Evolutionary conservation across 2,329 filamentous ascomycete species (phyloP), one percentile per base, ranked within the genome.

Genomic region (Cladosporium colombiae): DNA sequence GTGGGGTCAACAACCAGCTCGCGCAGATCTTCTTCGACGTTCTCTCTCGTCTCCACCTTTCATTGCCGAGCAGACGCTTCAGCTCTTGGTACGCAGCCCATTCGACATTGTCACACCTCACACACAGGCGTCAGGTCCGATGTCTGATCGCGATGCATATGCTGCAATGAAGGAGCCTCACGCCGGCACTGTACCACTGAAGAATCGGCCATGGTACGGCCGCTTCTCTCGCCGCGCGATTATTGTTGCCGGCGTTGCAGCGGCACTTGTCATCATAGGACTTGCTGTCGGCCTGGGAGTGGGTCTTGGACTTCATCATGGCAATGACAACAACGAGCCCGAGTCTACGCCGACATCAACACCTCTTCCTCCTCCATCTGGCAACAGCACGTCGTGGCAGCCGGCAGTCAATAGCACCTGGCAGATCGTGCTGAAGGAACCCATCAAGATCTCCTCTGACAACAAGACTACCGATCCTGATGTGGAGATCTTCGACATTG

Each of bases 401-500:
- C 88, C 88, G 2, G 72, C 74, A 1, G 81, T 83, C 27, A 82
- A 81, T 29, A 77, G 79, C 4, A 81, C 81, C 3, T 90, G 86
- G 86, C 87, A 90, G 71, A 90, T 90, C 62, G 79, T 88, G 53
- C 82, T 90, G 23, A 75, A 71, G 59, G 75, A 78, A 62, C 76
- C 77, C 61, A 74, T 85, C 55, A 65, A 70, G 27, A 71, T 79
- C 59, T 75, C 23, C 70, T n/a, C 66, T 1, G 75, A 58, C 69
- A 78, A 72, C 37, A 74, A 37, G 37, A 78, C 66, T 78, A 74
- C 74, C 74, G 84, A 70, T 76, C 82, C 71, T 0, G 79, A 88
- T 68, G 84, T 86, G 0, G 78, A 80, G 5, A 78, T 89, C 53
- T 89, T 84, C 74, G 87, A 89, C 74, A 87, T 90, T 66, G 81